phyloP scores from a whole-genome alignment of 495 filamentous ascomycete species.

The Acidomyces sp. region DNA sequence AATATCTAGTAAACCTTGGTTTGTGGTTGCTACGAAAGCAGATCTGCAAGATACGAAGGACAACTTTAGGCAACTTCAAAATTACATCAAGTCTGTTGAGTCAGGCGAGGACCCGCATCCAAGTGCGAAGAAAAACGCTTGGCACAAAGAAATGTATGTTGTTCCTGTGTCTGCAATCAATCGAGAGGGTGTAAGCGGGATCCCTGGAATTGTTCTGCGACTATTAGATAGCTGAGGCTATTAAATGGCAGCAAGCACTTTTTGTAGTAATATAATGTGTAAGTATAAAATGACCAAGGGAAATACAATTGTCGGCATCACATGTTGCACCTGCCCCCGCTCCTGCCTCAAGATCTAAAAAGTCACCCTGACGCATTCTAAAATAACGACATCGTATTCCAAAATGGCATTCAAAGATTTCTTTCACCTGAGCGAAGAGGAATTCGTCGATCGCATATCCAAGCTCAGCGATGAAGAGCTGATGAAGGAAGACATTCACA shows the following conservation, averaged over 20 bases:
- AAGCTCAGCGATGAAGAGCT: slow-evolving; percentile 6
- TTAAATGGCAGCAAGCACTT: no score
- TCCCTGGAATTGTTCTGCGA: slow-evolving; percentile 63
- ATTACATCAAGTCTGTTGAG: slow-evolving; percentile 51
- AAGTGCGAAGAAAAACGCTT: slow-evolving; percentile 50
- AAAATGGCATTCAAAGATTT: slow-evolving; percentile 13
- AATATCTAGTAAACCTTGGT: slow-evolving; percentile 85
- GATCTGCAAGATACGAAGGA: slow-evolving; percentile 67
- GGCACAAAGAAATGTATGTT: slow-evolving; percentile 49
- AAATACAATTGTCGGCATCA: no score
- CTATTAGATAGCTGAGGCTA: slow-evolving; percentile 47
- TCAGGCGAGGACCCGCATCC: slow-evolving; percentile 52
- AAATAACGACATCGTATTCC: no score
- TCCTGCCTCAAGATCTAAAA: not conserved
- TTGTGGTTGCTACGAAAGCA: slow-evolving; percentile 91
- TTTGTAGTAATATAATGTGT: no score
- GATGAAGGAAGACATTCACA: slow-evolving; percentile 11
- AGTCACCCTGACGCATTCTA: no score
- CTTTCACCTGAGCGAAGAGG: slow-evolving; percentile 9
- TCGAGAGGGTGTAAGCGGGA: slow-evolving; percentile 65
- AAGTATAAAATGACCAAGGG: no score
- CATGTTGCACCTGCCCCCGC: no score
- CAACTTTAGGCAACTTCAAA: slow-evolving; percentile 56
- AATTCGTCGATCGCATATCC: slow-evolving; percentile 6
- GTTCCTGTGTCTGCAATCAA: slow-evolving; percentile 83